These are phyloP conservation scores for Mucor racemosus DNA, from an alignment of 371 early-diverging fungal genomes.

Conservation along the genomic window DNA sequence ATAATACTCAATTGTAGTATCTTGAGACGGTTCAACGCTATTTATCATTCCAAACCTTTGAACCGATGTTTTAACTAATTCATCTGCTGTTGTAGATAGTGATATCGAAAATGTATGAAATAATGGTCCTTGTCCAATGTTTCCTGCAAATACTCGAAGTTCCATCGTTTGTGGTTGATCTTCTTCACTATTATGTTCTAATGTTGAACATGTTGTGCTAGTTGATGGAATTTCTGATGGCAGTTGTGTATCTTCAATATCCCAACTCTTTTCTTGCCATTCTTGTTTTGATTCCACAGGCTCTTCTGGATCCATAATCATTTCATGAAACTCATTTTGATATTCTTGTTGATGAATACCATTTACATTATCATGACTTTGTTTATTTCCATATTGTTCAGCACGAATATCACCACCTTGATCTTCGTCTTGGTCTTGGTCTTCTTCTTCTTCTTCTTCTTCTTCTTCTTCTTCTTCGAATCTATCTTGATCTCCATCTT, in stretches of 20 bases:
- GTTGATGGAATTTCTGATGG: not conserved
- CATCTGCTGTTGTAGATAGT: constrained; percentile 52
- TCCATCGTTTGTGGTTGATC: constrained; percentile 12
- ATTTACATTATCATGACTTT: not conserved
- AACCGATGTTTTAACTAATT: constrained; percentile 53
- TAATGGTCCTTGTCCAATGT: constrained; percentile 59
- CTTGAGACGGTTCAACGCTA: constrained; percentile 30
- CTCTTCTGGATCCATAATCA: constrained; percentile 9
- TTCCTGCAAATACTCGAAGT: constrained; percentile 62
- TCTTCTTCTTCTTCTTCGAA: constrained; percentile 20
- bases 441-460: not conserved
- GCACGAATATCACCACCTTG: too few relatives aligned
- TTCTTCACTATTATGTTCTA: not conserved
- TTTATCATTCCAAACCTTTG: constrained; percentile 44
- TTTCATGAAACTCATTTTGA: constrained; percentile 11
- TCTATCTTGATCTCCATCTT: constrained; percentile 26
- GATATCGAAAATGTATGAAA: constrained; percentile 58
- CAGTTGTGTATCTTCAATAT: not conserved
- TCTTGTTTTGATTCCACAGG: not conserved
- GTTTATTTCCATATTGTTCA: not conserved
- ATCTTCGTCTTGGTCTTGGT: constrained; percentile 6
- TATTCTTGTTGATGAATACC: not conserved
- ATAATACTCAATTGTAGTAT: constrained; percentile 49
- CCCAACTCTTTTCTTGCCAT: constrained; percentile 28
- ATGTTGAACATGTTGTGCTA: not conserved